Evolutionary conservation across 495 filamentous ascomycete species (phyloP), one percentile per base, ranked within the genome.

Genomic region (Coniosporium apollinis): DNA sequence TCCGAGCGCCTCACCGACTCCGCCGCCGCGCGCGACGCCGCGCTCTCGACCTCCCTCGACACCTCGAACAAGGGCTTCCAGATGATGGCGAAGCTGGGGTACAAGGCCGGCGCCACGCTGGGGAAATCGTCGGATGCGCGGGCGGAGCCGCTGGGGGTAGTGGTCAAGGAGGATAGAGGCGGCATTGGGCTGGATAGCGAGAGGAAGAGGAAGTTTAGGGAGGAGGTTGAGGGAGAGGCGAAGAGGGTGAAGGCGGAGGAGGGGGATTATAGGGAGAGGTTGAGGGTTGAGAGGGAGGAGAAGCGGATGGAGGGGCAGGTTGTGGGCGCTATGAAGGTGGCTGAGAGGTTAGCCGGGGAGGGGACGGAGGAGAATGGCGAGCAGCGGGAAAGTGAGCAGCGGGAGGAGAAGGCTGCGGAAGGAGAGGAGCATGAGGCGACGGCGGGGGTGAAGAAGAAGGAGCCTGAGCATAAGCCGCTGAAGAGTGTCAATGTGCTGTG

Each of bases 21-120:
- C 47, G 68, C 62, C 17, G 64, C 64, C 24, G 70, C 66, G 17
- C 79, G 83, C 28, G 84, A 96, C 52, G 69, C 64, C 28, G 83
- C 76, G 3, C 67, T 93, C 11, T 61, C 71, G 2, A 75, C 60
- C 10, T 77, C 75, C n/a, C 63, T 94, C 18, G 55, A 57, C 11
- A 30, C 49, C 18, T 60, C 64, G 34, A 78, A 67, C 57, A 97
- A 94, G 54, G 89, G 89, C 2, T 73, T 85, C 37, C 65, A 80
- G 38, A 93, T 97, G 84, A 89, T 97, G 86, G 74, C 81, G n/a
- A 84, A 78, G 55, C 77, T 97, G 62, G 89, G 89, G 5, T 97
- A 86, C 58, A 78, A 71, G 41, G 59, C 69, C 7, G 79, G 79
- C 10, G 70, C 72, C 33, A 65, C 70, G 0, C 64, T 93, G 3